Percentiles rank a stretch among this genome's conserved stretches.
Conservation (phyloP, 2,329 filamentous ascomycete genomes). For the Trematosphaeria pertusa region DNA sequence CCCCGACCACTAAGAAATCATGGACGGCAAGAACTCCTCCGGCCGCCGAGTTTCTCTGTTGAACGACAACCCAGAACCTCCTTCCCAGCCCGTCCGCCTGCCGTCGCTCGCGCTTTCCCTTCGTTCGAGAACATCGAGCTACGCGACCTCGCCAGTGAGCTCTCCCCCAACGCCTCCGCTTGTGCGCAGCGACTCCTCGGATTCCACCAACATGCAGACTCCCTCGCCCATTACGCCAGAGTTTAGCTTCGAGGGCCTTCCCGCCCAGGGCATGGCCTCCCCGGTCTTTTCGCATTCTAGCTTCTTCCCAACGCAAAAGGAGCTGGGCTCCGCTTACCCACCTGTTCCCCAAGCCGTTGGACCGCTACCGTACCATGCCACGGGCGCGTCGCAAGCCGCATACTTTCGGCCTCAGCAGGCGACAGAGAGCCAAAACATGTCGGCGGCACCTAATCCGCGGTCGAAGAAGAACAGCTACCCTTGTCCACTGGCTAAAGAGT, state of each 20-base stretch:
- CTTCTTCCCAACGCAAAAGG: slow-evolving; percentile 39
- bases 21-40: slow-evolving; percentile 60
- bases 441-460: slow-evolving; percentile 41
- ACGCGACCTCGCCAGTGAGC: slow-evolving; percentile 54
- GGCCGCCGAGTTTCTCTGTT: slow-evolving; percentile 59
- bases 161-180: slow-evolving; percentile 56
- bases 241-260: slow-evolving; percentile 37
- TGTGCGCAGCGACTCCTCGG: slow-evolving; percentile 55
- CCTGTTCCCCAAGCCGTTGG: slow-evolving; percentile 30
- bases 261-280: slow-evolving; percentile 28
- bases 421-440: slow-evolving; percentile 12
- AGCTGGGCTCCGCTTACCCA: slow-evolving; percentile 32
- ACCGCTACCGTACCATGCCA: slow-evolving; percentile 32
- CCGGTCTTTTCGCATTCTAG: slow-evolving; percentile 34
- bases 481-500: slow-evolving; percentile 74
- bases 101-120: slow-evolving; percentile 45
- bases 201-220: slow-evolving; percentile 52
- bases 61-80: slow-evolving; percentile 53
- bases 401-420: slow-evolving; percentile 27
- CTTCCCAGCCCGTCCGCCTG: slow-evolving; percentile 41
- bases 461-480: slow-evolving; percentile 73
- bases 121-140: slow-evolving; percentile 51
- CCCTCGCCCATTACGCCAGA: slow-evolving; percentile 58
- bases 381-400: slow-evolving; percentile 19
- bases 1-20: slow-evolving; percentile 41